These are phyloP conservation scores for Aspergillus sclerotioniger DNA, from an alignment of 495 filamentous ascomycete species.

Conservation along the genomic window DNA sequence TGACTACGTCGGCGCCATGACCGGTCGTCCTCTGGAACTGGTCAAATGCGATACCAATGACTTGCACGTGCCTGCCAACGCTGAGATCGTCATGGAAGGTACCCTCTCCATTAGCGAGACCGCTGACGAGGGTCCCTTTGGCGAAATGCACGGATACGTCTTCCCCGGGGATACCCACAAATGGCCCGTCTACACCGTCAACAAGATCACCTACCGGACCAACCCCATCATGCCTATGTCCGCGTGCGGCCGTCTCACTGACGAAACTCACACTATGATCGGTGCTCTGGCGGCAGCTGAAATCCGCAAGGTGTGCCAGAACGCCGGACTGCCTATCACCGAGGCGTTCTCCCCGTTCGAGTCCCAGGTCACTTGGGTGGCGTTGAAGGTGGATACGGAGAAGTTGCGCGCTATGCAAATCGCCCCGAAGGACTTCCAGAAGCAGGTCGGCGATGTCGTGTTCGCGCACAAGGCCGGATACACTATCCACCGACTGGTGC, in stretches of 20 bases:
- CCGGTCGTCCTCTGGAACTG: slow-evolving; percentile 30
- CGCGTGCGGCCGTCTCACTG: slow-evolving; percentile 26
- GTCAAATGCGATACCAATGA: slow-evolving; percentile 42
- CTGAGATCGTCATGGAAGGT: slow-evolving; percentile 41
- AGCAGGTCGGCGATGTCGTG: slow-evolving; percentile 32
- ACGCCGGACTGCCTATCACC: slow-evolving; percentile 31
- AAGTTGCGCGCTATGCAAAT: slow-evolving; percentile 32
- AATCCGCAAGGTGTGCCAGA: slow-evolving; percentile 37
- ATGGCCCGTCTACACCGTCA: slow-evolving; percentile 34
- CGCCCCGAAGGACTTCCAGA: slow-evolving; percentile 28
- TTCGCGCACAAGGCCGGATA: slow-evolving; percentile 40
- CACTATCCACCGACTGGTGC: slow-evolving; percentile 36
- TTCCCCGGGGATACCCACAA: slow-evolving; percentile 29
- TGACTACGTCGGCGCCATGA: slow-evolving; percentile 35
- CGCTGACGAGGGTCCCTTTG: slow-evolving; percentile 36
- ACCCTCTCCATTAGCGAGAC: slow-evolving; percentile 32
- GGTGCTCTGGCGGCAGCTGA: slow-evolving; percentile 39
- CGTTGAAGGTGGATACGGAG: slow-evolving; percentile 32
- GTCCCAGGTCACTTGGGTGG: slow-evolving; percentile 43
- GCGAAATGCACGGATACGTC: slow-evolving; percentile 34
- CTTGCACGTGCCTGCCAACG: slow-evolving; percentile 35
- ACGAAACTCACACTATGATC: slow-evolving; percentile 41
- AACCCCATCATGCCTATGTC: slow-evolving; percentile 36
- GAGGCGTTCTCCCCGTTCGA: slow-evolving; percentile 40
- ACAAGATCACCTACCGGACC: slow-evolving; percentile 35